Evolutionary conservation across 192 early-diverging fungal species (phyloP), one percentile per base, ranked within the genome.

Genomic region (Oehlia diaphana): DNA sequence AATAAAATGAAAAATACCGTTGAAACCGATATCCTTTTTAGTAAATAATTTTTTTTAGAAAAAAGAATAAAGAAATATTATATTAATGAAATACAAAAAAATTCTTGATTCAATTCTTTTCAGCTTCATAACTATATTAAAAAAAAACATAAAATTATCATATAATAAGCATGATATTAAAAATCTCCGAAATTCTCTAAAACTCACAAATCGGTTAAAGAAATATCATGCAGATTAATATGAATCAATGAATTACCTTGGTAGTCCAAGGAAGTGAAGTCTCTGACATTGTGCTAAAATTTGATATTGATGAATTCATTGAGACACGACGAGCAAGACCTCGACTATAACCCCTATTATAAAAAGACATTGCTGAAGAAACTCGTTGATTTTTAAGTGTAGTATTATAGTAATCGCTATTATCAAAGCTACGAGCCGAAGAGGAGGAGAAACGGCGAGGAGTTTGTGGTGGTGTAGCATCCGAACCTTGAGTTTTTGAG

Each of bases 11-110:
- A 58, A 58, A 67, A 92, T 94, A 79, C 92, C 92, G 84, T 95
- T 94, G 73, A 89, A 90, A 16, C 94, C 94, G 83, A 95, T 94
- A 81, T 95, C 93, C 72, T 84, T 42, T 31, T 77, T 66, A 66
- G 19, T 8, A 0, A 47, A 49, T 50, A 2, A 50, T 49, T 28
- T 26, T 49, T 28, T 9, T 47, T 47, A 31, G 2, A 72, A 53
- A 49, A 14, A 53, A 53, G 44, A 14, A 72, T 19, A 72, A 31
- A 70, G 19, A 8, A n/a, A 35, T 31, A 72, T 26, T 72, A 49
- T 39, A 50, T 72, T 50, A 50, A 49, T 26, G 12, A 28, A 31
- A 28, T 23, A 72, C 13, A 72, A 70, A 70, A 19, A 44, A 21
- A 9, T 44, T 21, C n/a, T 70, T 44, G 3, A 13, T 10, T 44